Base-by-base conservation (phyloP, 108 stramenopile species). In the Licmophora abbreviata region DNA sequence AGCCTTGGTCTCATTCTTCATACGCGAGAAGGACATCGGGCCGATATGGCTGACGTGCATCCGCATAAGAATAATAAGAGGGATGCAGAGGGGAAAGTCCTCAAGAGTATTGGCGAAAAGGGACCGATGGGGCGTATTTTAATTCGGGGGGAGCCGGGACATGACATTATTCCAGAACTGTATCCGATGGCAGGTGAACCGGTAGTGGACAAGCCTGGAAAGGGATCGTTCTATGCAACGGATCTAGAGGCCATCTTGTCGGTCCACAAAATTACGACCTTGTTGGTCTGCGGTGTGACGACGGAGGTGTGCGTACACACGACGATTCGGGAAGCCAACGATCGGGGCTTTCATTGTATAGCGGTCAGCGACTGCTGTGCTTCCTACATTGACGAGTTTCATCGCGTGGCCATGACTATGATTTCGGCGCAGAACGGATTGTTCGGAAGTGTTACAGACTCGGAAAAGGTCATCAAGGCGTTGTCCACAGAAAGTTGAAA, bases 301-400 rank as follows among this genome's bases (percentile, higher is more conserved):
- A 82, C 85, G 1, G 85, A 83, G 51, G 74, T 88, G 12, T 83
- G 86, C 48, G 82, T 88, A 15, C 79, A 88, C 45, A 73, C 77
- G 20, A 88, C 86, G 1, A 66, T 81, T 18, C 66, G 82, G 5
- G 86, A 88, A 48, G 86, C 79, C 27, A 81, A 73, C 33, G 86
- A 88, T 61, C 58, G 82, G 4, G 81, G 81, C 1, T 68, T 64
- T 45, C 51, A 64, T 36, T 81, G 79, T 58, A 56, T 88, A 31
- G 68, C 70, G 3, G 55, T 81, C 7, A 46, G 58, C 12, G 86
- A 88, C 53, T 74, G 74, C 25, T 73, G 70, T 43, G 79, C 74
- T 29, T 83, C 81, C 10, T 87, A 76, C 62, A 66, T 76, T 65
- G 69, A 71, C 33, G 66, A 81, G 24, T 85, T 85, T 48, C 84